Evolutionary conservation across 495 filamentous ascomycete species (phyloP).

Genomic region (Hypomontagnella monticulosa): DNA sequence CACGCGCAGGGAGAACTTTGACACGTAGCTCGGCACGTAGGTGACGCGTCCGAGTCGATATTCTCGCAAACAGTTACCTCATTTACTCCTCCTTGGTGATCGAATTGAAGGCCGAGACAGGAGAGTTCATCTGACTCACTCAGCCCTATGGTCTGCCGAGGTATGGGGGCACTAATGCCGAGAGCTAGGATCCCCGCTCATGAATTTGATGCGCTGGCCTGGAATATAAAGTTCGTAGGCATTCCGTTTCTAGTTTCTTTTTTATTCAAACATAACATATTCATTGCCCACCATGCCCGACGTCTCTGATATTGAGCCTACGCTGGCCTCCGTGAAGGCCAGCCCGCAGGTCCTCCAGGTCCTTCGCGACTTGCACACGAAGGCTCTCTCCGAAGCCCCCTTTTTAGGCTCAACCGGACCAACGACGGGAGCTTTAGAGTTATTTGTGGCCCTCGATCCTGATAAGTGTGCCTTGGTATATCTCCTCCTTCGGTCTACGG

Average conservation of each 20-base stretch:
- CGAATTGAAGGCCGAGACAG: conserved; percentile 6
- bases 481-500: conserved; percentile 51
- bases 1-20: neutral
- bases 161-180: conserved; percentile 1
- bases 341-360: conserved; percentile 26
- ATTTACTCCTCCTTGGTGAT: neutral
- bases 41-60: neutral
- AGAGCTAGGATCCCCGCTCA: neutral
- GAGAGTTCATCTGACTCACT: conserved; percentile 26
- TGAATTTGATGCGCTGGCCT: neutral
- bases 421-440: conserved; percentile 12
- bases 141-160: conserved; percentile 1
- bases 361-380: conserved; percentile 29
- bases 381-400: conserved; percentile 26
- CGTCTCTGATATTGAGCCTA: conserved; percentile 21
- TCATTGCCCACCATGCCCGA: conserved; percentile 13
- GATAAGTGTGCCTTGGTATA: conserved; percentile 64
- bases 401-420: conserved; percentile 19
- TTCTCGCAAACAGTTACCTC: neutral
- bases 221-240: conserved; percentile 7
- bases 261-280: neutral
- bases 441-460: conserved; percentile 63
- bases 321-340: conserved; percentile 27
- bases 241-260: neutral
- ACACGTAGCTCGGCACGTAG: neutral